Percentiles rank a stretch among this genome's conserved stretches.
Evolutionary conservation across 768 basidiomycete species (phyloP).

Genomic region (Phlebiopsis gigantea): DNA sequence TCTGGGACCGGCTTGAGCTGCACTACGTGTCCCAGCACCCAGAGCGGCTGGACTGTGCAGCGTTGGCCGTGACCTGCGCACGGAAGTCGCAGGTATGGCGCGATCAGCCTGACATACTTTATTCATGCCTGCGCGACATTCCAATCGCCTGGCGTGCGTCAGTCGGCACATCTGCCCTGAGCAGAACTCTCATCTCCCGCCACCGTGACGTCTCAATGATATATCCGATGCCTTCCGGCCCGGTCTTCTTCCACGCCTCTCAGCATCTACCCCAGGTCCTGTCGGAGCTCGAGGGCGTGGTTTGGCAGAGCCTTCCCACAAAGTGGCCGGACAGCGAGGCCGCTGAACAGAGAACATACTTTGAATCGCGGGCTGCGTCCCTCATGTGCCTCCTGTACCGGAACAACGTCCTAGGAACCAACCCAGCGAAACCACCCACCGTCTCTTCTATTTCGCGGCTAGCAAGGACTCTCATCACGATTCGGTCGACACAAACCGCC

Average conservation of each 20-base stretch:
- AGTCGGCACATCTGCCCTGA: background rate
- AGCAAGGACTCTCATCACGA: background rate
- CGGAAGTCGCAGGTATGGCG: background rate
- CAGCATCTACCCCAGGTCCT: background rate
- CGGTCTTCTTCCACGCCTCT: background rate
- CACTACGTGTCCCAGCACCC: background rate
- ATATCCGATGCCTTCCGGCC: background rate
- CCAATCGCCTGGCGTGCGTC: background rate
- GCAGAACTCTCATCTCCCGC: background rate
- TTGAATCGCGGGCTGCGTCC: background rate
- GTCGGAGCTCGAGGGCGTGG: background rate
- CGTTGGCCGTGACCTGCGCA: background rate
- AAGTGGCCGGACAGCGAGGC: background rate
- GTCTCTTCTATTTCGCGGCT: background rate
- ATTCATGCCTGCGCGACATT: background rate
- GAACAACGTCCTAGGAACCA: background rate
- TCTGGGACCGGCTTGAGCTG: background rate
- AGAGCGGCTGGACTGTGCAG: background rate
- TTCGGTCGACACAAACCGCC: background rate
- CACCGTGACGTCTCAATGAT: background rate
- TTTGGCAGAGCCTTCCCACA: background rate
- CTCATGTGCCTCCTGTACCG: background rate
- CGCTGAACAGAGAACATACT: background rate
- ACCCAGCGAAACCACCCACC: background rate
- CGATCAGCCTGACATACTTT: background rate